These are phyloP conservation scores for Cryptococcus deneoformans DNA, from an alignment of 1,284 basidiomycete genomes.

Conservation along the genomic window DNA sequence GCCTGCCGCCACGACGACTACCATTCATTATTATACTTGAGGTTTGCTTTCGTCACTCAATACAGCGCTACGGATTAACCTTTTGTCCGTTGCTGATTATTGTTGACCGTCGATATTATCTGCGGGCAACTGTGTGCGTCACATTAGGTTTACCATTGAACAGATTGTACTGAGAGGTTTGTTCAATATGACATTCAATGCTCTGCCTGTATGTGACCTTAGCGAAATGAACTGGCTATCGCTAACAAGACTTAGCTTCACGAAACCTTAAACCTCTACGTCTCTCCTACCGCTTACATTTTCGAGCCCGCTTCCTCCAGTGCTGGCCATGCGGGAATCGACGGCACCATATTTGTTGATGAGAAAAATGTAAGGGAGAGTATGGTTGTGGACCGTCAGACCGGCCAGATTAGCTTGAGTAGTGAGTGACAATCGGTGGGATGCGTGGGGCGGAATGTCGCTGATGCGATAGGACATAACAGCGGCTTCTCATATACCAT, in stretches of 20 bases:
- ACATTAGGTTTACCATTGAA: too few relatives aligned
- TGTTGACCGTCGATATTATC: too few relatives aligned
- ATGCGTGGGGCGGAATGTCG: neutral
- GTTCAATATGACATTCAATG: neutral
- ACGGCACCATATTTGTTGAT: constrained; percentile 22
- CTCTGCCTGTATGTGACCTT: constrained; percentile 8
- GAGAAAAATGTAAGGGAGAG: constrained; percentile 49
- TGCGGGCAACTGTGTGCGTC: too few relatives aligned
- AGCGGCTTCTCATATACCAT: constrained; percentile 31
- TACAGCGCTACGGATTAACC: too few relatives aligned
- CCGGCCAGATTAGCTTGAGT: constrained; percentile 46
- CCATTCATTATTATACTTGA: neutral
- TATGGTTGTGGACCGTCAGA: constrained; percentile 48
- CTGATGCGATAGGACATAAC: neutral
- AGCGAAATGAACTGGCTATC: too few relatives aligned
- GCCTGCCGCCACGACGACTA: neutral
- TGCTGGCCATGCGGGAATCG: constrained; percentile 11
- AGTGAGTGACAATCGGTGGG: constrained; percentile 34
- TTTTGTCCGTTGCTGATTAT: too few relatives aligned
- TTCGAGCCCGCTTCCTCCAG: constrained; percentile 45
- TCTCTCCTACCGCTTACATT: constrained; percentile 43
- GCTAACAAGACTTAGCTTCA: constrained; percentile 30
- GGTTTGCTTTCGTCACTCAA: too few relatives aligned
- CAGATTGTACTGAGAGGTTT: too few relatives aligned
- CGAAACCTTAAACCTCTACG: constrained; percentile 50